phyloP scores from a whole-genome alignment of 1,139 yeast species.

The Meyerozyma sp. region DNA sequence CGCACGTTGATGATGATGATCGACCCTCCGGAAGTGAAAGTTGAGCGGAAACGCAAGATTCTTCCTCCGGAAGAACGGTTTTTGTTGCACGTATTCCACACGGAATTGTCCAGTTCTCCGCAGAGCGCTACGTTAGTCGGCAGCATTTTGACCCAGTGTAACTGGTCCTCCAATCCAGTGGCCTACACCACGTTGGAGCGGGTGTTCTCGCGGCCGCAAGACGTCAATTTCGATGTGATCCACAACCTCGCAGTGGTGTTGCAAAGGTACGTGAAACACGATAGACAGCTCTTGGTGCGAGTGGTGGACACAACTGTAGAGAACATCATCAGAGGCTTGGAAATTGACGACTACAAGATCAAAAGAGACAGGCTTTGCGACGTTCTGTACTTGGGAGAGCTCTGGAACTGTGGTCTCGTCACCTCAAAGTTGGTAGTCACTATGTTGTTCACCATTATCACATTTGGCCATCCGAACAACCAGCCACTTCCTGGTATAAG shows the following conservation, averaged over 20 bases:
- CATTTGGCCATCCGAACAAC: constrained; percentile 64
- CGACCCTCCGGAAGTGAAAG: constrained; percentile 48
- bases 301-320: constrained; percentile 68
- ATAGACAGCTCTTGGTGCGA: constrained; percentile 33
- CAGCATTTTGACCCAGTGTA: background rate
- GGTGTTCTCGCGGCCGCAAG: constrained; percentile 46
- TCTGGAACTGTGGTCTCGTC: constrained; percentile 48
- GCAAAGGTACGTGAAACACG: constrained; percentile 25
- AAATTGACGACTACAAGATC: constrained; percentile 52
- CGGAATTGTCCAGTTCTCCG: background rate
- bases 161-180: background rate
- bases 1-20: constrained; percentile 55
- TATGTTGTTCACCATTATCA: constrained; percentile 54
- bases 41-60: constrained; percentile 11
- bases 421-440: constrained; percentile 44
- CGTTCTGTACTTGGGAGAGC: constrained; percentile 54
- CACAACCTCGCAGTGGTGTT: constrained; percentile 47
- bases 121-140: background rate
- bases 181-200: background rate
- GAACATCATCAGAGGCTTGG: constrained; percentile 59
- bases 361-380: constrained; percentile 63
- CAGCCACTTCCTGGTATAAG: constrained; percentile 47
- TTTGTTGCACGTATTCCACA: constrained; percentile 14
- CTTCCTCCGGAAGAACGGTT: constrained; percentile 43
- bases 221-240: constrained; percentile 50